Evolutionary conservation across 2,329 filamentous ascomycete species (phyloP), one percentile per base, ranked within the genome.

Genomic region (Hansfordia pulvinata): DNA sequence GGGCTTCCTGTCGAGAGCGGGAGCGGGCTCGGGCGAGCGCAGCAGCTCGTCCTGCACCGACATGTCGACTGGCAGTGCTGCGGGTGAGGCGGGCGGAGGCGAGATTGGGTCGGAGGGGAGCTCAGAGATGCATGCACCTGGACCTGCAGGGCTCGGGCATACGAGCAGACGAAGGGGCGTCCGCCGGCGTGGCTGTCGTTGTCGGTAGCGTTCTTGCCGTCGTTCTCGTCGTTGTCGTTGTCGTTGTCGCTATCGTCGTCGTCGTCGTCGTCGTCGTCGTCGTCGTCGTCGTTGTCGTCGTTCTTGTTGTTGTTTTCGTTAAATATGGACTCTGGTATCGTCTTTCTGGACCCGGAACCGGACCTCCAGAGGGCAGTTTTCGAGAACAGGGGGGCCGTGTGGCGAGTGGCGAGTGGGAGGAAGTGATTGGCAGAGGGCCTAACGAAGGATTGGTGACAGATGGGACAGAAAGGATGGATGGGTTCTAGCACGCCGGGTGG

Each of bases 1-100:
- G 21, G 39, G 36, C 23, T 37, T 39, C 19, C 32, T 38, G 30
- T 37, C n/a, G n/a, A n/a, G n/a, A n/a, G n/a, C n/a, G n/a, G n/a
- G n/a, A n/a, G n/a, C n/a, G n/a, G n/a, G n/a, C n/a, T 33, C 29
- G 40, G 34, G 28, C 34, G 27, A 33, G 32, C 30, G 23, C 39
- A 36, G 34, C 35, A 41, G 37, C 30, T 47, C 43, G 27, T 44
- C 46, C 27, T 36, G 39, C 19, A 35, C 38, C 28, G 47, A 41
- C 48, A 52, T 52, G 31, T 10, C 17, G 20, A 17, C 12, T 7
- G 16, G 14, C 9, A 5, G 9, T 17, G 6, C 14, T 12, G 22
- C 10, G 22, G 13, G 9, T 12, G 14, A 10, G 19, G 13, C 10
- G 19, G 5, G 19, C 19, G 19, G 13, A 12, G 19, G 5, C 13